Base-by-base conservation (phyloP, 192 early-diverging fungal genomes). In the Haplosporangium gracile region DNA sequence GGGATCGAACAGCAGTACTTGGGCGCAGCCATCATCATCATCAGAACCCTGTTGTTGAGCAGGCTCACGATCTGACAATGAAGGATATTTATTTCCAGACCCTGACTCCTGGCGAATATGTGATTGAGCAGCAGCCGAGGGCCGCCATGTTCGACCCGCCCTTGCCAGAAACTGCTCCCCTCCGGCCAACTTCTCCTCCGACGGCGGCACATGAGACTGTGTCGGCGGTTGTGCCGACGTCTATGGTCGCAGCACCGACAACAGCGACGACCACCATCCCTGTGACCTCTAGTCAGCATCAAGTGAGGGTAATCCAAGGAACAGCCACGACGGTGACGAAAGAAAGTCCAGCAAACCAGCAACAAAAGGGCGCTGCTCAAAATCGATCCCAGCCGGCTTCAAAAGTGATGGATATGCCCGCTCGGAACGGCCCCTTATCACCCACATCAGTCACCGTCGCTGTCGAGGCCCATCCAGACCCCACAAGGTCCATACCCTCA, bases 31-130 rank as follows among this genome's bases (percentile, higher is more conserved):
- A 70, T 42, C 57, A 24, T 8, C 68, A 34, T 36, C 55, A 29
- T 32, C 60, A 65, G 60, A 65, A 13, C 60, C 69, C 74, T 40
- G 51, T 38, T 24, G 83, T 26, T 24, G 83, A 85, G 10, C 79
- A 77, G 68, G 18, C 4, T 24, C 84, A 86, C 38, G 84, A 86
- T 53, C 42, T 86, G 43, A 86, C 84, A 6, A 86, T 86, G 84
- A 86, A 78, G 45, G 84, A 86, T 49, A 86, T 86, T 72, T 38
- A 86, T 40, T 86, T 86, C 55, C 84, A 86, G 63, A 86, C 84
- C 0, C 5, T 86, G 0, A 15, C 57, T 0, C 69, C 78, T 49
- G 32, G 73, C 29, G 60, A 65, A 10, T 65, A 65, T 65, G 60
- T 65, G 2, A 8, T 32, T 65, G 26, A 85, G 4, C 60, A 45